Evolutionary conservation across 2,329 filamentous ascomycete species (phyloP).

Genomic region (Macroventuria anomochaeta): DNA sequence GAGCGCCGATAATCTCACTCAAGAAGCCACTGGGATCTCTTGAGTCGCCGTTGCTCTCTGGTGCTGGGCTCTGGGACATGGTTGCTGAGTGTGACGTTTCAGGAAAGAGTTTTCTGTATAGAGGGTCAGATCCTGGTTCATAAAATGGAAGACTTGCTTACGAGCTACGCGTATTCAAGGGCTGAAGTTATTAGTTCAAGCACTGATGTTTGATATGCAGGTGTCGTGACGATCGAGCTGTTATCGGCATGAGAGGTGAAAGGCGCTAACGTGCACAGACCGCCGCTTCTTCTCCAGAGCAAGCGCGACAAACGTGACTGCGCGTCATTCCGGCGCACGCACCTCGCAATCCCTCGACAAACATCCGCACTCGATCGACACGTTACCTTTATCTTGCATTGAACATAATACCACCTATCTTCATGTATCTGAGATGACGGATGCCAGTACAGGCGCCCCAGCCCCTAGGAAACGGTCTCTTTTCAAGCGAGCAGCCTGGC

Average conservation of each 20-base stretch:
- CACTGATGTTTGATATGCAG: not conserved
- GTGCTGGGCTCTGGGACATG: slow-evolving; percentile 51
- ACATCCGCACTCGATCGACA: not conserved
- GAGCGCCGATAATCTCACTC: slow-evolving; percentile 89
- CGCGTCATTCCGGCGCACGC: slow-evolving; percentile 33
- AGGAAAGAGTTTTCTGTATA: slow-evolving; percentile 5
- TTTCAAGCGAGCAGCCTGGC: slow-evolving; percentile 63
- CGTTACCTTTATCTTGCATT: not conserved
- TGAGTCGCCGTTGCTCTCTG: slow-evolving; percentile 71
- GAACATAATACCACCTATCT: slow-evolving; percentile 1
- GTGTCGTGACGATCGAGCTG: slow-evolving; percentile 3
- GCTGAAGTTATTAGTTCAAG: not conserved
- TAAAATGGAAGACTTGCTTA: not conserved
- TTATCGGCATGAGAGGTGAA: slow-evolving; percentile 1
- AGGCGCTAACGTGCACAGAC: slow-evolving; percentile 29
- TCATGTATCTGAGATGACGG: slow-evolving; percentile 36
- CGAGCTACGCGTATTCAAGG: not conserved
- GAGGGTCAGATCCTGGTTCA: not conserved
- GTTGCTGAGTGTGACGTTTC: slow-evolving; percentile 8
- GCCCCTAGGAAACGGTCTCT: slow-evolving; percentile 55
- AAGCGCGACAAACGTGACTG: slow-evolving; percentile 41
- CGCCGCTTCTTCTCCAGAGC: slow-evolving; percentile 9
- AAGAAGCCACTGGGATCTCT: slow-evolving; percentile 95
- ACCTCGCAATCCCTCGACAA: slow-evolving; percentile 10
- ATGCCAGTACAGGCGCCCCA: slow-evolving; percentile 24